Evolutionary conservation across 305 asterid species (phyloP), one percentile per base, ranked within the genome.

Genomic region (Withania somnifera): DNA sequence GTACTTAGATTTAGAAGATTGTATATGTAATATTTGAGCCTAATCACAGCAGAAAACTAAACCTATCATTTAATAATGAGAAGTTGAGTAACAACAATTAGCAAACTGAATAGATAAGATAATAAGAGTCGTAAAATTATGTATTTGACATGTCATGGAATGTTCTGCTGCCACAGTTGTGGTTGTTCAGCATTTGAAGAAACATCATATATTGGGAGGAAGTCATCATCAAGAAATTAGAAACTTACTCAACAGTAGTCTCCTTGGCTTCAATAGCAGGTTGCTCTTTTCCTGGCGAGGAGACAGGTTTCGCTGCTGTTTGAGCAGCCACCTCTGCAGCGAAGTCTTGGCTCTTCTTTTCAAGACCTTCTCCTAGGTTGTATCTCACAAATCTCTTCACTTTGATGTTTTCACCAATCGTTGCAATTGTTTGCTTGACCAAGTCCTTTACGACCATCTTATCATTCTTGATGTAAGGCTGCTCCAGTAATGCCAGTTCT

Each of bases 311-410:
- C 45, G 91, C 90, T 19, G 95, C 86, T 86, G 98, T 94, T 84
- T 96, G 99, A 40, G 98, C 98, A 82, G 99, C 98, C 78, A 96
- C 99, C 91, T 96, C 99, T 30, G 98, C 97, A 64, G 98, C 98
- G 82, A 94, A 96, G 88, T 96, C 98, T 88, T 91, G 97, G 85
- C 90, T 92, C 84, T 90, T 94, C 97, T 93, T 96, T 81, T 96
- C 95, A 86, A 96, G 84, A 84, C 99, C 99, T 89, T 96, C 99
- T 81, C 99, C 99, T 28, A 96, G 92, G 85, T 94, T 96, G 88
- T 88, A 96, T 15, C 98, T 87, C 36, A 86, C 89, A 76, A 96
- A 96, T 81, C 98, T 92, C 88, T 89, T 89, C 19, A 96, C 97
- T 85, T 94, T 92, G 6, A 96, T 93, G 88, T 96, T 96, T 90